A percentile compares a stretch with the other conserved stretches of the same genome.
Conservation (phyloP, 352 stramenopile genomes). For the Halophytophthora batemanensis region DNA sequence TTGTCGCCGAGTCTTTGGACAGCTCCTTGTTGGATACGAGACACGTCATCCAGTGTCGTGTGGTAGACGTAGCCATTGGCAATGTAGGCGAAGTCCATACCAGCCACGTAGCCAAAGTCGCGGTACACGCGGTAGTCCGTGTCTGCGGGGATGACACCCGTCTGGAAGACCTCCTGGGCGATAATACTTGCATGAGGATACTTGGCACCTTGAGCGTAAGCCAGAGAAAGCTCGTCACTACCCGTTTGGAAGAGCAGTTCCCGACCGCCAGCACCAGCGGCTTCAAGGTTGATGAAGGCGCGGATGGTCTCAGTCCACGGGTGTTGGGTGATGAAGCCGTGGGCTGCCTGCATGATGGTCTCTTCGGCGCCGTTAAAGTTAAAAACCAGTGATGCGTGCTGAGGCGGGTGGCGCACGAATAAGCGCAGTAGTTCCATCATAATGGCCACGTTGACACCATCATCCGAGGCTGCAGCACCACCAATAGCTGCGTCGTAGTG, state of each 20-base stretch:
- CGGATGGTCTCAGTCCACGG: conserved; percentile 64
- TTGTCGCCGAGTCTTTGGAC: conserved; percentile 77
- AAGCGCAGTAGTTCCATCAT: conserved; percentile 71
- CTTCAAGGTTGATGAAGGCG: conserved; percentile 81
- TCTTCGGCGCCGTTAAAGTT: conserved; percentile 84
- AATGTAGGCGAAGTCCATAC: conserved; percentile 84
- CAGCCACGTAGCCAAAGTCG: conserved; percentile 68
- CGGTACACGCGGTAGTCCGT: conserved; percentile 77
- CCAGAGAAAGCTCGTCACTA: conserved; percentile 68
- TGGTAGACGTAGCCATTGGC: conserved; percentile 83
- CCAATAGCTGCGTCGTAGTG: conserved; percentile 81
- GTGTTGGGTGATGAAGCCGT: conserved; percentile 82
- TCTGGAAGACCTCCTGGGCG: conserved; percentile 76
- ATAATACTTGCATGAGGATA: conserved; percentile 80
- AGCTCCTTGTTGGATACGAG: conserved; percentile 60
- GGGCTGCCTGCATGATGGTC: conserved; percentile 74
- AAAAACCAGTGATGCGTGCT: conserved; percentile 59
- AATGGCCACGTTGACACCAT: conserved; percentile 79
- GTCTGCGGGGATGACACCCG: conserved; percentile 62
- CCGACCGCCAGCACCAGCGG: conserved; percentile 57
- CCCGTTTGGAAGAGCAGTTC: conserved; percentile 80
- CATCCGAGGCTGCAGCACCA: conserved; percentile 61
- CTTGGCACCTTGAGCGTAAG: conserved; percentile 64
- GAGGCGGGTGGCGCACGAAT: conserved; percentile 37
- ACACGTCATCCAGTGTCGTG: conserved; percentile 65